Conservation (phyloP, 257 asterid genomes). For the Forsythia suspensa region DNA sequence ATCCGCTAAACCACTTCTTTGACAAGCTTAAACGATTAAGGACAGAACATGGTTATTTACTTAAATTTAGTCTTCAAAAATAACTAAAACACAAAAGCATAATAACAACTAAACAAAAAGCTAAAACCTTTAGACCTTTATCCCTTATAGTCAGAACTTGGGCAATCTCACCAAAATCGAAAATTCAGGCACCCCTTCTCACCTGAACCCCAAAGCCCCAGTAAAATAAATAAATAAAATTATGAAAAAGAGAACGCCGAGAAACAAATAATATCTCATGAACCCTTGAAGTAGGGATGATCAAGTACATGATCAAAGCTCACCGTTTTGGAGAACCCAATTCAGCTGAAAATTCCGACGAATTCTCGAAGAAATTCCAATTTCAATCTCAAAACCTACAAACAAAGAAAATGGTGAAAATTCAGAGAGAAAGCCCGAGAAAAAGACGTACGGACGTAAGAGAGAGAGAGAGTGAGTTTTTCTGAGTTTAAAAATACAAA, state of each 20-base stretch:
- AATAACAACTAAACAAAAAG: constrained; percentile 6
- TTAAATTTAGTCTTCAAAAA: background rate
- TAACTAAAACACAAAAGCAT: background rate
- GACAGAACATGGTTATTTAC: background rate
- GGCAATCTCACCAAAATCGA: constrained; percentile 8
- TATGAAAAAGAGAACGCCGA: background rate
- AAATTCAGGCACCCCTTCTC: background rate
- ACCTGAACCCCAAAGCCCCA: background rate
- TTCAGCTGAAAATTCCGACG: constrained; percentile 25
- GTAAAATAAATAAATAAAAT: background rate
- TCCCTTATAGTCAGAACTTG: background rate
- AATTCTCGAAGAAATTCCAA: constrained; percentile 8
- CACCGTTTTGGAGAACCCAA: constrained; percentile 16
- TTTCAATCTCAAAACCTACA: constrained; percentile 20
- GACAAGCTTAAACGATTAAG: background rate
- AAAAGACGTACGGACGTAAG: background rate
- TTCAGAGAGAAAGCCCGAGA: constrained; percentile 22
- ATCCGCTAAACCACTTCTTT: background rate
- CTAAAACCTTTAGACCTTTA: constrained; percentile 16
- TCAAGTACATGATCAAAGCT: constrained; percentile 20
- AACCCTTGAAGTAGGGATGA: constrained; percentile 8
- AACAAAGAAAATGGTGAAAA: constrained; percentile 2
- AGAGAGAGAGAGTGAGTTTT: constrained; percentile 18
- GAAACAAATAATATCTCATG: constrained; percentile 8
- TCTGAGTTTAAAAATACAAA: constrained; percentile 41